Evolutionary conservation across 2,329 filamentous ascomycete genomes (phyloP).

Genomic region (Rosellinia necatrix): DNA sequence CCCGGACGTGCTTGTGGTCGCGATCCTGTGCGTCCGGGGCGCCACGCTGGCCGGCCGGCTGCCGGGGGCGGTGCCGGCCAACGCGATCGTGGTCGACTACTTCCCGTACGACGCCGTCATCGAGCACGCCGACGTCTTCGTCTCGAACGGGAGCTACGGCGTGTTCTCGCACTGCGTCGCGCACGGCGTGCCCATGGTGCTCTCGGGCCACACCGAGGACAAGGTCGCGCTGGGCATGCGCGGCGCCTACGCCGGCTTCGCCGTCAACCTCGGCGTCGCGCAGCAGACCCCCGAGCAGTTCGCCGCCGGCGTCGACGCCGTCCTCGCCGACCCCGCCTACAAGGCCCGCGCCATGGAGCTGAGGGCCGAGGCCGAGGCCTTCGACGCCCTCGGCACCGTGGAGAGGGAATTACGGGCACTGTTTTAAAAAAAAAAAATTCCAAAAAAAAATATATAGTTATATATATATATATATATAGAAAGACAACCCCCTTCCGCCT

Average conservation of each 20-base stretch:
- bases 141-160: slow-evolving; percentile 56
- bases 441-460: too few relatives aligned
- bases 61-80: slow-evolving; percentile 24
- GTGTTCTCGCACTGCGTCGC: slow-evolving; percentile 51
- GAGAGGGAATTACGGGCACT: slow-evolving; percentile 21
- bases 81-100: slow-evolving; percentile 41
- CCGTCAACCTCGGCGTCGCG: slow-evolving; percentile 48
- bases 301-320: slow-evolving; percentile 12
- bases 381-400: slow-evolving; percentile 20
- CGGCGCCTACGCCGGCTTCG: slow-evolving; percentile 50
- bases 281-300: slow-evolving; percentile 19
- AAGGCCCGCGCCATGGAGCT: slow-evolving; percentile 20
- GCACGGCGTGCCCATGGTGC: slow-evolving; percentile 53
- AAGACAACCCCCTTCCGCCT: too few relatives aligned
- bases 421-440: too few relatives aligned
- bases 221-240: slow-evolving; percentile 49
- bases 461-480: too few relatives aligned
- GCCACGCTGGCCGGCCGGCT: slow-evolving; percentile 35
- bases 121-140: slow-evolving; percentile 46
- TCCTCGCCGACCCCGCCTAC: slow-evolving; percentile 12
- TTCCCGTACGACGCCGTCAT: slow-evolving; percentile 43
- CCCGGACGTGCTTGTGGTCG: slow-evolving; percentile 47
- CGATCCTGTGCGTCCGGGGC: slow-evolving; percentile 39
- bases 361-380: slow-evolving; percentile 13
- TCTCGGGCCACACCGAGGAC: slow-evolving; percentile 49